phyloP scores from a whole-genome alignment of 2,329 filamentous ascomycete genomes.

The Pleurostoma richardsiae region DNA sequence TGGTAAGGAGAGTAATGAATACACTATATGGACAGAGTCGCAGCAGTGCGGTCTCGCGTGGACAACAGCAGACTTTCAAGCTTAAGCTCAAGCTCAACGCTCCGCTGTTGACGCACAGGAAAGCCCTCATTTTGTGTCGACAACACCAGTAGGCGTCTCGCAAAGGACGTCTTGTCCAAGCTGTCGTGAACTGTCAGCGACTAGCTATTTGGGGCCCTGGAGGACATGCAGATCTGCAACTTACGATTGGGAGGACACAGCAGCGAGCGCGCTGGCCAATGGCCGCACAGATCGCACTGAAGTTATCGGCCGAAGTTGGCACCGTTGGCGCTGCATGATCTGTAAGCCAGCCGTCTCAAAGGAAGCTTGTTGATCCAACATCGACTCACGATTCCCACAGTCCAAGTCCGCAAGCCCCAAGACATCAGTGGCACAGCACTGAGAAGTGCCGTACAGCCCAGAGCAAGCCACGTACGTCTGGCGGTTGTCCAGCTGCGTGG shows the following conservation, averaged over 20 bases:
- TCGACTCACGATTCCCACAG: conserved; percentile 31
- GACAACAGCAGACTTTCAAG: no score
- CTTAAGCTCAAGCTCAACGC: no score
- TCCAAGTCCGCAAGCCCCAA: conserved; percentile 52
- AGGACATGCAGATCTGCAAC: background rate
- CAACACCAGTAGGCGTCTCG: conserved; percentile 21
- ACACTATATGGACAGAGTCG: no score
- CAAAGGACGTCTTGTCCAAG: conserved; percentile 26
- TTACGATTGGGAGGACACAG: conserved; percentile 46
- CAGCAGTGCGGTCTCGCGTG: no score
- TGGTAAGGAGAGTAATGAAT: no score
- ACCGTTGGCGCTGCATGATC: conserved; percentile 6
- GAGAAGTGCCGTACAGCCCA: conserved; percentile 34
- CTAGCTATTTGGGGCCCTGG: background rate
- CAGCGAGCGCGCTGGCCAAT: conserved; percentile 52
- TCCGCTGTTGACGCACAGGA: no score
- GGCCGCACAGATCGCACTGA: conserved; percentile 33
- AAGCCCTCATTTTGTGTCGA: background rate
- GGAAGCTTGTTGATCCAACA: no score
- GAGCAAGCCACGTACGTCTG: conserved; percentile 35
- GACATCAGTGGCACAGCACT: conserved; percentile 60
- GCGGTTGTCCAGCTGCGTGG: conserved; percentile 25
- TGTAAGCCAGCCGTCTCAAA: background rate
- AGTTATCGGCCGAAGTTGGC: conserved; percentile 13
- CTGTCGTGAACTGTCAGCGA: conserved; percentile 9